These are phyloP conservation scores for Saccharomyces pastorianus DNA, from an alignment of 1,139 yeast genomes.

Conservation along the genomic window DNA sequence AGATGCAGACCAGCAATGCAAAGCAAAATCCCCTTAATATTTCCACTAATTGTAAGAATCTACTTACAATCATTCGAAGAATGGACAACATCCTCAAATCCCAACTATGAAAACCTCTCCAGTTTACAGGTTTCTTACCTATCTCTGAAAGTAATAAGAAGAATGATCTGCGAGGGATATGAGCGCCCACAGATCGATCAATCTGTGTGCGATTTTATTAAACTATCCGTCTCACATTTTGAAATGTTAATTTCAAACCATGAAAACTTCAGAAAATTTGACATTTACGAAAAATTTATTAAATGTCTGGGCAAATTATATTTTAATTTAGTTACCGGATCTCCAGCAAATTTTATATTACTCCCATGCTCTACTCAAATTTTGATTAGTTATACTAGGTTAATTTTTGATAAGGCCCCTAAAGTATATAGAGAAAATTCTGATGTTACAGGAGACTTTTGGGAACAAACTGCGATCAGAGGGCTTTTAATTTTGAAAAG, in stretches of 20 bases:
- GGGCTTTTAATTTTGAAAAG: constrained; percentile 60
- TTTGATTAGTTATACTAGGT: constrained; percentile 47
- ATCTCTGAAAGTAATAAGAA: constrained; percentile 63
- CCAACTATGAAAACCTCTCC: constrained; percentile 26
- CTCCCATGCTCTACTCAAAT: constrained; percentile 58
- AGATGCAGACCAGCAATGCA: constrained; percentile 74
- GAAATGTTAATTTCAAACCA: constrained; percentile 48
- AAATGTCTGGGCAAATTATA: constrained; percentile 72
- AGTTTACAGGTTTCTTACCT: constrained; percentile 64
- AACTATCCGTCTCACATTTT: constrained; percentile 51
- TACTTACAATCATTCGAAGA: constrained; percentile 52
- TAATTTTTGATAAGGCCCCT: constrained; percentile 57
- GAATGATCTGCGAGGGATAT: constrained; percentile 70
- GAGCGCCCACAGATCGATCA: constrained; percentile 57
- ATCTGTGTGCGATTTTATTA: constrained; percentile 50
- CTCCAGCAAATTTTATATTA: constrained; percentile 65
- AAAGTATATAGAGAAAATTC: constrained; percentile 43
- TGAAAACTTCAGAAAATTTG: constrained; percentile 43
- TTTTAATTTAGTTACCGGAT: constrained; percentile 37
- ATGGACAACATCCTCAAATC: constrained; percentile 42
- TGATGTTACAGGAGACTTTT: constrained; percentile 50
- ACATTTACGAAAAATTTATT: constrained; percentile 59
- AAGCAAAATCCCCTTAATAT: constrained; percentile 53
- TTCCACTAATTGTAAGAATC: constrained; percentile 50
- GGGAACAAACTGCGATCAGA: constrained; percentile 71